Conservation (phyloP, 768 basidiomycete species). For the Lentinula raphanica region DNA sequence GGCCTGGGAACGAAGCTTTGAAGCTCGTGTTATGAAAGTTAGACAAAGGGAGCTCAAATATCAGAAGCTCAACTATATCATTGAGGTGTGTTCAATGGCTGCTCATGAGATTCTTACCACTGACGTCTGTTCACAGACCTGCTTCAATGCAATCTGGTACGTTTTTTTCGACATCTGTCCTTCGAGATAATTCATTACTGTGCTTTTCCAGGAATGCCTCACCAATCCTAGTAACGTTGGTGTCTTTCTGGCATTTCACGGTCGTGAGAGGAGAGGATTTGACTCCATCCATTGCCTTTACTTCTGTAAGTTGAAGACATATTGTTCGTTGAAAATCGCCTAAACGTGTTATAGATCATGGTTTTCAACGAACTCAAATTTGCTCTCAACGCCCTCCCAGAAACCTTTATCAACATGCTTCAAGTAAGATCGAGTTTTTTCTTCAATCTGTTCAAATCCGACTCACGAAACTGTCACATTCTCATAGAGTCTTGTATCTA, state of each 20-base stretch:
- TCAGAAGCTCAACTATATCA: constrained; percentile 81
- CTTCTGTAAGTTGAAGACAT: constrained; percentile 41
- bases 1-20: constrained; percentile 91
- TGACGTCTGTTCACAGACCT: constrained; percentile 22
- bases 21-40: constrained; percentile 64
- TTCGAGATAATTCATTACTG: constrained; percentile 7
- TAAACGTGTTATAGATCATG: constrained; percentile 41
- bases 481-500: constrained; percentile 66
- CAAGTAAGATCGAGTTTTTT: constrained; percentile 47
- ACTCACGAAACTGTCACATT: background rate
- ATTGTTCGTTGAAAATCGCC: constrained; percentile 26
- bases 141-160: constrained; percentile 47
- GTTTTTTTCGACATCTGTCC: background rate
- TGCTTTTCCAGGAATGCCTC: constrained; percentile 36
- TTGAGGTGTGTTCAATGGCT: constrained; percentile 53
- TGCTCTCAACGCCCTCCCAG: constrained; percentile 81
- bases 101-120: background rate
- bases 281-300: constrained; percentile 85
- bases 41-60: constrained; percentile 79
- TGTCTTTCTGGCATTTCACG: constrained; percentile 68
- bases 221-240: constrained; percentile 54
- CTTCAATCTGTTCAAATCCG: background rate
- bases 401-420: constrained; percentile 85
- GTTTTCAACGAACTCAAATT: constrained; percentile 89
- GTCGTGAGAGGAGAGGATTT: constrained; percentile 63